Percentiles rank a stretch among this genome's conserved stretches.
phyloP scores from a whole-genome alignment of 495 filamentous ascomycete species.

The Xylaria flabelliformis region DNA sequence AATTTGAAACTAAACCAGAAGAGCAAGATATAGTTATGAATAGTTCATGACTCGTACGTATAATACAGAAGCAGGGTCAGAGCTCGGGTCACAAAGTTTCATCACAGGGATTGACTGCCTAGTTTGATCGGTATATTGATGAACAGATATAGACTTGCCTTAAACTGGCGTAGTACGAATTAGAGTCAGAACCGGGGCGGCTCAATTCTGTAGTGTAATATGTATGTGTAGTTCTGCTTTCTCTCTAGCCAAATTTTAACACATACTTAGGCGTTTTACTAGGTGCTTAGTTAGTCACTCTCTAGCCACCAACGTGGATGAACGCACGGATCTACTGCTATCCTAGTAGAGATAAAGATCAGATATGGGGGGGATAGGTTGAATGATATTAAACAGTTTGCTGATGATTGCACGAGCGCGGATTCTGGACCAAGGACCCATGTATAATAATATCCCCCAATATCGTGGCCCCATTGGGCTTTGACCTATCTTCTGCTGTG shows the following conservation, averaged over 20 bases:
- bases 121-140: constrained; percentile 48
- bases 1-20: not conserved
- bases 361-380: constrained; percentile 9
- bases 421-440: constrained; percentile 15
- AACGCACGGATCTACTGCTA: constrained; percentile 8
- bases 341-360: not conserved
- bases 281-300: constrained; percentile 7
- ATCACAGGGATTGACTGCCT: constrained; percentile 11
- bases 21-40: not conserved
- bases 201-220: not conserved
- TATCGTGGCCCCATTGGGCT: constrained; percentile 18
- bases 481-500: constrained; percentile 25
- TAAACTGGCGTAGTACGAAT: not conserved
- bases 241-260: not conserved
- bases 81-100: constrained; percentile 13
- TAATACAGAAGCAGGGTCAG: constrained; percentile 6
- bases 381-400: constrained; percentile 7
- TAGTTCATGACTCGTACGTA: not conserved
- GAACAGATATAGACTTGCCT: constrained; percentile 47
- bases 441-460: constrained; percentile 11
- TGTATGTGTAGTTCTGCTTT: not conserved
- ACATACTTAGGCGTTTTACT: not conserved
- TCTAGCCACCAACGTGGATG: constrained; percentile 12
- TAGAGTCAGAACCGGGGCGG: not conserved
- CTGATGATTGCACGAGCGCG: constrained; percentile 11